Percentiles rank a stretch among this genome's conserved stretches.
Conservation (phyloP, 2,329 filamentous ascomycete genomes). For the Venturiaceae sp. region DNA sequence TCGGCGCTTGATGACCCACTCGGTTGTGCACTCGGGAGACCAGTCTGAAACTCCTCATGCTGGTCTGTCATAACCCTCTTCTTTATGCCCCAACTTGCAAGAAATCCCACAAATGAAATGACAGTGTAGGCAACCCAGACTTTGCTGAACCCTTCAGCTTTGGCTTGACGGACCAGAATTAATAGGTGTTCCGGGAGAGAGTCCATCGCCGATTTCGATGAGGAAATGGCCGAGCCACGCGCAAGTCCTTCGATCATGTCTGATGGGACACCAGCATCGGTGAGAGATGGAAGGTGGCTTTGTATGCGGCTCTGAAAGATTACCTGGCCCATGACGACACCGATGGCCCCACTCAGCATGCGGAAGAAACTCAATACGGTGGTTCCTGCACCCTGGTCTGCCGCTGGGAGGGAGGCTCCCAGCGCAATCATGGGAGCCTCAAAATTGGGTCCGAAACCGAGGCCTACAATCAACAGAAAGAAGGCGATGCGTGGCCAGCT, state of each 20-base stretch:
- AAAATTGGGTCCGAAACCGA: slow-evolving; percentile 56
- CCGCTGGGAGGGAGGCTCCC: slow-evolving; percentile 46
- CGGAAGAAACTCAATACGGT: slow-evolving; percentile 53
- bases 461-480: slow-evolving; percentile 53
- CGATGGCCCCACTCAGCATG: slow-evolving; percentile 53
- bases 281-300: slow-evolving; percentile 39
- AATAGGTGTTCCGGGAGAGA: slow-evolving; percentile 28
- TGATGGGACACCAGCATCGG: slow-evolving; percentile 36
- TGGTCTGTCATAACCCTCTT: slow-evolving; percentile 17
- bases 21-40: neutral
- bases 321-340: slow-evolving; percentile 60
- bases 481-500: slow-evolving; percentile 27
- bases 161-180: slow-evolving; percentile 28
- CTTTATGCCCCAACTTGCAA: slow-evolving; percentile 23
- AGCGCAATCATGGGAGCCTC: slow-evolving; percentile 54
- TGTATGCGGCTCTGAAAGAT: slow-evolving; percentile 63
- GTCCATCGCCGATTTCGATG: slow-evolving; percentile 48
- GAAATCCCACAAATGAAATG: slow-evolving; percentile 24
- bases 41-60: slow-evolving; percentile 5
- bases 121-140: slow-evolving; percentile 43
- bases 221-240: slow-evolving; percentile 22
- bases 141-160: slow-evolving; percentile 32
- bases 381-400: slow-evolving; percentile 52
- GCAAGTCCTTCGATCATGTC: slow-evolving; percentile 29
- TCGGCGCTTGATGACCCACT: neutral